phyloP scores from a whole-genome alignment of 139 green algal species.

The Medakamo hakoo region DNA sequence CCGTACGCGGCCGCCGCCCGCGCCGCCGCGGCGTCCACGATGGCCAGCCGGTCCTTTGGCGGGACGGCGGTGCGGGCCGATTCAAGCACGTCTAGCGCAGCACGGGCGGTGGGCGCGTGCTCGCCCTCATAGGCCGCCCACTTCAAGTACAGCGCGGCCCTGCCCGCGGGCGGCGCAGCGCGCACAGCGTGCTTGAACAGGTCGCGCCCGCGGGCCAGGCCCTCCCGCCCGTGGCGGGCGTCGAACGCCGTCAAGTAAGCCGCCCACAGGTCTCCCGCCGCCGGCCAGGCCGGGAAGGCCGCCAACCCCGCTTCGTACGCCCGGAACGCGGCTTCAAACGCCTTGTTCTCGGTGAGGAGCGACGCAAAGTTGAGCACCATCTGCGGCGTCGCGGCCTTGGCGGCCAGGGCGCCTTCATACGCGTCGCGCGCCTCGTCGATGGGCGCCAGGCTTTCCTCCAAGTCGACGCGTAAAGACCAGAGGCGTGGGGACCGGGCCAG shows the following conservation, averaged over 20 bases:
- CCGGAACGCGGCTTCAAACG: conserved; percentile 82
- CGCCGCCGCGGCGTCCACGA: conserved; percentile 79
- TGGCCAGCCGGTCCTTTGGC: conserved; percentile 41
- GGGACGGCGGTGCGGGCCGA: conserved; percentile 28
- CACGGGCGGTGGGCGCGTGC: conserved; percentile 70
- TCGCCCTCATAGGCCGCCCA: conserved; percentile 87
- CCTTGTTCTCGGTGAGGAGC: conserved; percentile 79
- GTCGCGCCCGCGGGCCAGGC: conserved; percentile 88
- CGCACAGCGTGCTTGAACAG: conserved; percentile 82
- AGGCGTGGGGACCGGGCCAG: conserved; percentile 64
- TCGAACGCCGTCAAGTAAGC: conserved; percentile 24
- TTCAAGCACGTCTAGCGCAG: conserved; percentile 52
- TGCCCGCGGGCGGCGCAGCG: conserved; percentile 27
- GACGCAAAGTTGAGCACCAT: conserved; percentile 90
- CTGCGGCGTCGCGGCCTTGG: conserved; percentile 82
- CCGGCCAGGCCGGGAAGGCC: background rate
- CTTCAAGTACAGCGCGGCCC: conserved; percentile 54
- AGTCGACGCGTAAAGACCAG: conserved; percentile 77
- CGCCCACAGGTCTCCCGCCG: background rate
- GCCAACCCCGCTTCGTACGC: too few species aligned
- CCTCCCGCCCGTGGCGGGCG: conserved; percentile 68
- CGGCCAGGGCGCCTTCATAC: conserved; percentile 81
- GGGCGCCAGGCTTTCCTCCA: conserved; percentile 89
- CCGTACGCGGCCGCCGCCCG: conserved; percentile 86
- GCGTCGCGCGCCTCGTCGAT: conserved; percentile 53